Evolutionary conservation across 306 rosid species (phyloP).

Genomic region (Quillaja saponaria): DNA sequence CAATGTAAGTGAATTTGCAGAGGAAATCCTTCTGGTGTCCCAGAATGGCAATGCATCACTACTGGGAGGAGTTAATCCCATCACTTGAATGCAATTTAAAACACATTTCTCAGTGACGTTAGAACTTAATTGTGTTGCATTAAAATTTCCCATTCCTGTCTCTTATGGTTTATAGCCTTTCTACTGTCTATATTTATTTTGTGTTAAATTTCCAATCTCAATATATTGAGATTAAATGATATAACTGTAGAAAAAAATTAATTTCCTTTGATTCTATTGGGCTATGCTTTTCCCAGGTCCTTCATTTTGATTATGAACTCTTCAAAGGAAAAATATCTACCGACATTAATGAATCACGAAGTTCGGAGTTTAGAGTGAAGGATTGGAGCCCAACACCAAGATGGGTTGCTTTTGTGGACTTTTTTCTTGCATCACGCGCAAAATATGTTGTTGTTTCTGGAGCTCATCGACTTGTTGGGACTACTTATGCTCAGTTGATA

Average conservation of each 20-base stretch:
- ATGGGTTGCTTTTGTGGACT: constrained; percentile 98
- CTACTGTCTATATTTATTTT: background rate
- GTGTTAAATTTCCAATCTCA: constrained; percentile 5
- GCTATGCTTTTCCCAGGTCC: constrained; percentile 51
- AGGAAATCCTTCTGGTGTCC: constrained; percentile 52
- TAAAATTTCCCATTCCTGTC: no score
- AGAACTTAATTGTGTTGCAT: background rate
- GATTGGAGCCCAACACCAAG: constrained; percentile 99
- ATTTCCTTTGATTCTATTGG: constrained; percentile 2
- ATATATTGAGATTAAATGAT: background rate
- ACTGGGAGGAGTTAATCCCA: background rate
- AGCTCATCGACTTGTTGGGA: constrained; percentile 93
- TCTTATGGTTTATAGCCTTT: background rate
- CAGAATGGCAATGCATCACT: background rate
- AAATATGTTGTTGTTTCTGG: constrained; percentile 77
- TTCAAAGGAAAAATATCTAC: constrained; percentile 68
- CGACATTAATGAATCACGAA: constrained; percentile 41
- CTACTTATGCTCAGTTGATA: constrained; percentile 92
- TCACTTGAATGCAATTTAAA: no score
- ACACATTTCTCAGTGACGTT: no score
- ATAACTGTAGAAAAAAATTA: constrained; percentile 6
- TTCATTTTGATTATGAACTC: constrained; percentile 80
- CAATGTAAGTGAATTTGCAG: constrained; percentile 69
- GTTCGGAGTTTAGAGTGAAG: constrained; percentile 71
- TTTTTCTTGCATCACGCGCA: constrained; percentile 90